Conservation (phyloP, 345 rosid species). For the Lagerstroemia speciosa region DNA sequence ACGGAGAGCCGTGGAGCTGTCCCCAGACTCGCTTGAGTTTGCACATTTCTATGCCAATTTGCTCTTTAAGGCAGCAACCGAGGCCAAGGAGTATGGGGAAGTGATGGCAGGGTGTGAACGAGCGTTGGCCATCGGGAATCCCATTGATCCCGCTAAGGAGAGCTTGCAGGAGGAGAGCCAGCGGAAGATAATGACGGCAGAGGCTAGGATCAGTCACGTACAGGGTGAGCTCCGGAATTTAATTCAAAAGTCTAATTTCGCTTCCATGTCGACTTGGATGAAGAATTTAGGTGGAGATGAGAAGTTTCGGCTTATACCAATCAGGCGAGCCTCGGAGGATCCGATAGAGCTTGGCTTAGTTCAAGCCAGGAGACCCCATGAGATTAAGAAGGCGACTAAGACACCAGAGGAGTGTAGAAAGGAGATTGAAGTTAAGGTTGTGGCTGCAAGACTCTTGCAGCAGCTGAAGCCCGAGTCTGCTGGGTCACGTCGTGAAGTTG, state of each 20-base stretch:
- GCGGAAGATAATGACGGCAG: conserved; percentile 58
- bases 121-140: conserved; percentile 61
- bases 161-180: conserved; percentile 78
- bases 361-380: conserved; percentile 75
- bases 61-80: conserved; percentile 72
- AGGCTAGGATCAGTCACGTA: conserved; percentile 68
- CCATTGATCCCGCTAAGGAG: conserved; percentile 87
- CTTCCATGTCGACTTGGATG: conserved; percentile 77
- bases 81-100: conserved; percentile 75
- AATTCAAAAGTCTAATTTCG: conserved; percentile 64
- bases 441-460: conserved; percentile 81
- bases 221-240: conserved; percentile 65
- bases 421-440: conserved; percentile 94
- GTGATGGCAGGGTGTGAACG: conserved; percentile 78
- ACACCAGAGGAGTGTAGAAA: conserved; percentile 85
- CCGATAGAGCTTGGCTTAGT: conserved; percentile 76
- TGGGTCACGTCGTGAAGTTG: conserved; percentile 26
- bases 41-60: conserved; percentile 78
- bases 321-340: conserved; percentile 68
- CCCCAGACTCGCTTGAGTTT: conserved; percentile 74
- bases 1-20: conserved; percentile 55
- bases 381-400: conserved; percentile 88
- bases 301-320: conserved; percentile 60
- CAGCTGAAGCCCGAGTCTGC: conserved; percentile 53
- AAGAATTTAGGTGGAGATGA: conserved; percentile 83